Evolutionary conservation across 2,329 filamentous ascomycete species (phyloP), one percentile per base, ranked within the genome.

Genomic region (Diaporthe aspalathi): DNA sequence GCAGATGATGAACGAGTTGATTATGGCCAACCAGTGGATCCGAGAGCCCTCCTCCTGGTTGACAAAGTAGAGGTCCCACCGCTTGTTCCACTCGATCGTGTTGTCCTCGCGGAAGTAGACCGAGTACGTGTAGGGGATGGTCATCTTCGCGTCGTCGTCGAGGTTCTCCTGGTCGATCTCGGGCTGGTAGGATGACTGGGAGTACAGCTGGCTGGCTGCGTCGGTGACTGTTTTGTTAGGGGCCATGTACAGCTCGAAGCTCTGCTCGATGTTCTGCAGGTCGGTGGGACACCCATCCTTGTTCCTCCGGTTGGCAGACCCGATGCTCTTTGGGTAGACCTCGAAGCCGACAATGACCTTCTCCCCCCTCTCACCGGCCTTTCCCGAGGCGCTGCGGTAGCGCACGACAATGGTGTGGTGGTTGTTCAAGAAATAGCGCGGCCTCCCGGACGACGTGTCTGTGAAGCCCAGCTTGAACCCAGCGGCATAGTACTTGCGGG

Each of bases 51-150:
- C 93, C 71, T 94, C 92, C 78, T 96, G 93, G 79, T 95, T 94
- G 72, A 92, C 93, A 82, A 97, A 97, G 81, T 97, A 97, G 68
- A 95, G 84, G 77, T 97, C 93, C 94, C 94, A 97, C 68, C 94
- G 89, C 76, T 91, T 93, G 70, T 87, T 85, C 94, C 94, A 97
- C 74, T 96, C 93, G 65, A 97, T 85, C 24, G 87, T 89, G 52
- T 91, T 88, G 73, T 97, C 93, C 79, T 97, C 93, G 66, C 93
- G 91, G 83, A 94, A 97, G 81, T 96, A 97, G 17, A 97, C 92
- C 3, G 94, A 95, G 82, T 97, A 97, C 0, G 93, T 93, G 81
- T 95, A 97, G 0, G 94, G 93, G 66, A 97, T 91, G 2, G 87
- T 90, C 63, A 96, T 80, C 2, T 85, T 93, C 17, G 89, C 88